These are phyloP conservation scores for Odontarrhena argentea DNA, from an alignment of 345 rosid genomes.

Conservation along the genomic window DNA sequence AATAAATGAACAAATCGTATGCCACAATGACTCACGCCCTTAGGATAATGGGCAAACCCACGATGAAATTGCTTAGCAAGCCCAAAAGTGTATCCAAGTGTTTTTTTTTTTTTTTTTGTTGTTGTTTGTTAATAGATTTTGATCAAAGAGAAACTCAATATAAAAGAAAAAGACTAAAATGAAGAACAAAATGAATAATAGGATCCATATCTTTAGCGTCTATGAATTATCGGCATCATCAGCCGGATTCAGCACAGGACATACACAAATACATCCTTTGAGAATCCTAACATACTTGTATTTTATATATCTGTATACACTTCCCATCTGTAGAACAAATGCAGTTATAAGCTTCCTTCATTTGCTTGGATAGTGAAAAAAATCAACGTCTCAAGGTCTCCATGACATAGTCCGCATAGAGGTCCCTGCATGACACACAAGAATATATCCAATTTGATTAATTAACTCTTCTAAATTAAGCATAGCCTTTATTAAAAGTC, in stretches of 20 bases:
- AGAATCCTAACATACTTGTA: conserved; percentile 24
- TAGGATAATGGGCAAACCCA: too few species aligned
- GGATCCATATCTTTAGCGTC: not conserved
- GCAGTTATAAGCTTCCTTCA: conserved; percentile 25
- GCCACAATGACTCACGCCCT: too few species aligned
- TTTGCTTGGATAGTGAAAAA: conserved; percentile 16
- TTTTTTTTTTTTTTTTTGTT: too few species aligned
- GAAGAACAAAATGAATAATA: conserved; percentile 26
- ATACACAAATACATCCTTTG: conserved; percentile 32
- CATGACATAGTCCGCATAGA: conserved; percentile 81
- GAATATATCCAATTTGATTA: not conserved
- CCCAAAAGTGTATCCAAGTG: too few species aligned
- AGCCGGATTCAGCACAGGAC: conserved; percentile 32
- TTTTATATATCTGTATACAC: conserved; percentile 14
- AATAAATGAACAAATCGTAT: too few species aligned
- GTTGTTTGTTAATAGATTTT: not conserved
- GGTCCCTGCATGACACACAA: conserved; percentile 61
- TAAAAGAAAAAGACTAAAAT: conserved; percentile 1
- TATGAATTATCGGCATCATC: conserved; percentile 47
- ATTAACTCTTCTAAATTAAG: not conserved
- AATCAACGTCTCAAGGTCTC: conserved; percentile 72
- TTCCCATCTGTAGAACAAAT: conserved; percentile 30
- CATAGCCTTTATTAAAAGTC: too few species aligned
- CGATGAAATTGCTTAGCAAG: too few species aligned
- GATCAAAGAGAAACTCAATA: not conserved